Conservation (phyloP, 768 basidiomycete species). For the Lanmaoa rubissima region DNA sequence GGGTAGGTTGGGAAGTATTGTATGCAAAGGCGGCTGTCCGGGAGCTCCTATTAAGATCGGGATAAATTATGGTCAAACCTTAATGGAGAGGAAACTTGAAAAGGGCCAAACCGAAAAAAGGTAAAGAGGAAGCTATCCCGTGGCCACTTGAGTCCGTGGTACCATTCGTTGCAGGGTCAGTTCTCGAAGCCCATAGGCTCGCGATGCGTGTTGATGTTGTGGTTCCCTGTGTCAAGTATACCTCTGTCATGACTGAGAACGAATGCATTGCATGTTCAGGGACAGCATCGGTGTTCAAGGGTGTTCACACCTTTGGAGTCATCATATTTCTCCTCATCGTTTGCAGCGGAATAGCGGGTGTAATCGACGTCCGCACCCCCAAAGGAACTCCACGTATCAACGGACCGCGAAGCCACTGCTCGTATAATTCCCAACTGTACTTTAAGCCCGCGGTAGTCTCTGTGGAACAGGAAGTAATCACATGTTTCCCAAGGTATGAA, state of each 20-base stretch:
- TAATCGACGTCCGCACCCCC: slow-evolving; percentile 1
- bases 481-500: background rate
- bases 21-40: no score
- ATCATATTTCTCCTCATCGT: slow-evolving; percentile 3
- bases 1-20: no score
- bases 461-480: slow-evolving; percentile 25
- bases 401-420: slow-evolving; percentile 25
- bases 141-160: background rate
- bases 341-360: background rate
- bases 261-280: background rate
- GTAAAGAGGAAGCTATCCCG: background rate
- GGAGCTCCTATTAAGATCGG: background rate
- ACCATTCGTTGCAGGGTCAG: background rate
- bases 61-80: background rate
- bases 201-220: background rate
- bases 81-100: background rate
- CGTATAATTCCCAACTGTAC: slow-evolving; percentile 59
- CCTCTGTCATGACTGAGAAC: slow-evolving; percentile 4
- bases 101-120: slow-evolving; percentile 14
- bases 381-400: slow-evolving; percentile 14
- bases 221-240: background rate
- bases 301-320: slow-evolving; percentile 7
- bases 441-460: slow-evolving; percentile 74
- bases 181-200: background rate
- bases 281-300: background rate